Conservation (phyloP, 169 alveolate species). For the Eimeria acervulina region DNA sequence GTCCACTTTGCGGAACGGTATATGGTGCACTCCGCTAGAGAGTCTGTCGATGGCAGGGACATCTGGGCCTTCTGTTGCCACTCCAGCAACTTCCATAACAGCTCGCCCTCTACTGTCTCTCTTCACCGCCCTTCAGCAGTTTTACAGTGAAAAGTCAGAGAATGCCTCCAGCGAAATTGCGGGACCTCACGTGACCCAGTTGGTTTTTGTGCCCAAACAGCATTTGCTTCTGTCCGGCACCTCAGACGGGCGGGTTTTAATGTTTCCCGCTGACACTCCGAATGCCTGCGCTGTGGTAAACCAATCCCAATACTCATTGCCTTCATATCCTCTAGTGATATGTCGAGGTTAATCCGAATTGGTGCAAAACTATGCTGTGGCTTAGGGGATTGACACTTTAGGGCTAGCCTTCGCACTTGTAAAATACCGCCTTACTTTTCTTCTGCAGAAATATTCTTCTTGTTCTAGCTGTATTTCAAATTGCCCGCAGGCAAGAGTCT, state of each 20-base stretch:
- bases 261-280: slow-evolving; percentile 55
- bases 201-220: background rate
- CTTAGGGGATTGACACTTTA: background rate
- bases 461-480: background rate
- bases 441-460: background rate
- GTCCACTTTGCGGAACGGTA: slow-evolving; percentile 16
- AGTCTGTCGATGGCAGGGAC: background rate
- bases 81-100: background rate
- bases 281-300: slow-evolving; percentile 62
- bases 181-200: slow-evolving; percentile 56
- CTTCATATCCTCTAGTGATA: background rate
- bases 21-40: slow-evolving; percentile 65
- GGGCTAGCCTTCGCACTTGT: background rate
- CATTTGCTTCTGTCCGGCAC: slow-evolving; percentile 60
- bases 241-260: slow-evolving; percentile 64
- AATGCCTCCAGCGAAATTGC: background rate
- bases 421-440: background rate
- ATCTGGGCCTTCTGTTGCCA: background rate
- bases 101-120: slow-evolving; percentile 60
- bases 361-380: background rate
- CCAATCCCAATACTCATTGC: background rate
- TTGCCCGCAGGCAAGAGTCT: slow-evolving; percentile 40
- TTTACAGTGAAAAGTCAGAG: slow-evolving; percentile 18
- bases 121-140: slow-evolving; percentile 45
- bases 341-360: background rate